phyloP scores from a whole-genome alignment of 345 rosid species.

The Camelina sativa region DNA sequence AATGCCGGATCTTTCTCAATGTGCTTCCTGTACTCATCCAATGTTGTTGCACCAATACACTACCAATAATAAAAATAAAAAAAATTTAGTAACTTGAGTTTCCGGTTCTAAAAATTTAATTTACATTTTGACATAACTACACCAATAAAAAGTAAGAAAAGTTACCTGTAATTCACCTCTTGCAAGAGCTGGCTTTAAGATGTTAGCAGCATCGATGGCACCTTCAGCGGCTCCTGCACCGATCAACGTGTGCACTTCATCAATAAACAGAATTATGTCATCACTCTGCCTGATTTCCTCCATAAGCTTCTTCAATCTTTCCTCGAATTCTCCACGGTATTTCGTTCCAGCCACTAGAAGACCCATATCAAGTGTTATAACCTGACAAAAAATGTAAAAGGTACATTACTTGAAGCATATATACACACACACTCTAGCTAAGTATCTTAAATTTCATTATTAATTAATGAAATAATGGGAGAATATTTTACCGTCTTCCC shows the following conservation, averaged over 20 bases:
- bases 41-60: constrained; percentile 99
- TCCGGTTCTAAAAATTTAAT: not conserved
- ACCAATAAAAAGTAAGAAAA: not conserved
- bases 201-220: constrained; percentile 99
- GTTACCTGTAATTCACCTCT: constrained; percentile 99
- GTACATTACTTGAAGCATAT: constrained; percentile 1
- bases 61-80: constrained; percentile 44
- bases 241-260: constrained; percentile 97
- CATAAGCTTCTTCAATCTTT: constrained; percentile 97
- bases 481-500: constrained; percentile 74
- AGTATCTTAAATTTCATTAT: not conserved
- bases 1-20: constrained; percentile 99
- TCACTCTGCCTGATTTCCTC: constrained; percentile 99
- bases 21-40: constrained; percentile 97
- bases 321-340: constrained; percentile 98
- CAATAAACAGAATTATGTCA: constrained; percentile 95
- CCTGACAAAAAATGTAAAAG: constrained; percentile 47
- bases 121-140: constrained; percentile 8
- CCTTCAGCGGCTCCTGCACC: constrained; percentile 99
- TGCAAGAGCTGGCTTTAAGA: constrained; percentile 98
- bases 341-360: constrained; percentile 99
- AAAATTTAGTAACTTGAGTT: not conserved
- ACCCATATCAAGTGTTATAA: constrained; percentile 98
- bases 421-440: not conserved
- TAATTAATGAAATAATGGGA: not conserved